Evolutionary conservation across 2,329 filamentous ascomycete species (phyloP).

Genomic region (Diaporthe citriasiana): DNA sequence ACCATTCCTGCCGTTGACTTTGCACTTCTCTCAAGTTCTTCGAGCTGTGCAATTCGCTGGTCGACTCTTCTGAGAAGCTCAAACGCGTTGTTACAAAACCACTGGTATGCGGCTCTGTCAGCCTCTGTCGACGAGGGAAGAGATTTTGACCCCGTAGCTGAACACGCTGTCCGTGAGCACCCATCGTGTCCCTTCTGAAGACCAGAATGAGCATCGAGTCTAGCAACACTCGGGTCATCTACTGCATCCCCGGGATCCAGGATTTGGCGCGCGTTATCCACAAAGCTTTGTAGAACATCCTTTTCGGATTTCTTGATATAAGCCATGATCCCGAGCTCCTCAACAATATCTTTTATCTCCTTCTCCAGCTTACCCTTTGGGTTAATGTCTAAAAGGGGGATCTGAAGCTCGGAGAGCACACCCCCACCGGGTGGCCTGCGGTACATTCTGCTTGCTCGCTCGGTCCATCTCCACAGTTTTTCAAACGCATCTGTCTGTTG

Average conservation of each 20-base stretch:
- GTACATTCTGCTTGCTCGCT: background rate
- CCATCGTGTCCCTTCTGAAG: background rate
- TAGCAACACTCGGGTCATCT: background rate
- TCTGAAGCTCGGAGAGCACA: background rate
- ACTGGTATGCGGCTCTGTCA: background rate
- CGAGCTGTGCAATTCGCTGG: background rate
- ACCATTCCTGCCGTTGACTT: background rate
- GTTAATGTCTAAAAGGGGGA: background rate
- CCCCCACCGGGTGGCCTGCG: background rate
- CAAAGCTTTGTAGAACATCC: background rate
- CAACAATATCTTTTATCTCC: background rate
- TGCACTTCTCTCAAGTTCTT: slow-evolving; percentile 2
- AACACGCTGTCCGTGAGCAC: background rate
- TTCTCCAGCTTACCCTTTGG: background rate
- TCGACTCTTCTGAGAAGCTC: background rate
- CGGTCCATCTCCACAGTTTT: slow-evolving; percentile 2
- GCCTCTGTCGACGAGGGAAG: background rate
- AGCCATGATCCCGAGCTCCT: background rate
- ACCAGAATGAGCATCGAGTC: background rate
- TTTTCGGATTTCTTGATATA: background rate
- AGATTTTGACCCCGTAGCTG: background rate
- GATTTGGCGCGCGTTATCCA: background rate
- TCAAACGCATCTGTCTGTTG: background rate
- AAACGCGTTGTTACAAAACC: background rate
- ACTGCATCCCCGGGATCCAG: background rate